These are phyloP conservation scores for Chrysosporium queenslandicum DNA, from an alignment of 2,329 filamentous ascomycete genomes.

Conservation along the genomic window DNA sequence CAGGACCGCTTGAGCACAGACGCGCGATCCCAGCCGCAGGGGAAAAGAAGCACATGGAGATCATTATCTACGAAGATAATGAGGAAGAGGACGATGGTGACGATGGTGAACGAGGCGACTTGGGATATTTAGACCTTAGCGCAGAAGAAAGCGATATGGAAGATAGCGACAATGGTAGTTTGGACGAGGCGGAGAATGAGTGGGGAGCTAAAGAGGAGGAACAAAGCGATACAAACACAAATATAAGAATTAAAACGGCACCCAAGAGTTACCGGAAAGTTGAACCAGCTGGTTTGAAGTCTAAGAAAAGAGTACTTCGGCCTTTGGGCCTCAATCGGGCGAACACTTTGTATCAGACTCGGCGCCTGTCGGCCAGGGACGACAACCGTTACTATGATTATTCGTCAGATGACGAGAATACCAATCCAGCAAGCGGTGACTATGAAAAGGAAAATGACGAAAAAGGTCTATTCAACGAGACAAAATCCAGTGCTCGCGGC, in stretches of 20 bases:
- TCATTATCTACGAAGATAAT: conserved; percentile 2
- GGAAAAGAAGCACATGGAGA: background rate
- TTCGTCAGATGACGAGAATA: conserved; percentile 27
- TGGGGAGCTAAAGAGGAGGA: background rate
- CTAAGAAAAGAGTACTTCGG: conserved; percentile 18
- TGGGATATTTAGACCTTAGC: conserved; percentile 1
- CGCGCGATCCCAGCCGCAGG: background rate
- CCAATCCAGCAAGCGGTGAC: conserved; percentile 11
- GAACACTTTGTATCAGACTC: conserved; percentile 28
- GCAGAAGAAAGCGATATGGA: conserved; percentile 6
- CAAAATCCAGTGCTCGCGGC: background rate
- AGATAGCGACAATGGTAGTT: background rate
- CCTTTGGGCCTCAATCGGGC: conserved; percentile 26
- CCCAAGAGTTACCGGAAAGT: background rate
- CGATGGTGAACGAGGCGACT: background rate
- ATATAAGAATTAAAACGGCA: background rate
- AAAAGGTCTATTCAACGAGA: conserved; percentile 11
- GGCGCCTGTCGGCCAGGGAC: conserved; percentile 20
- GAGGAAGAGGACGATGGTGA: background rate
- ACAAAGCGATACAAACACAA: background rate
- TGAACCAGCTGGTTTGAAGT: background rate
- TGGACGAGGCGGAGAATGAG: background rate
- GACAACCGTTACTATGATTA: conserved; percentile 24
- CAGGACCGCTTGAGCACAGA: background rate
- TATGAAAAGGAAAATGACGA: conserved; percentile 20